Evolutionary conservation across 768 basidiomycete genomes (phyloP).

Genomic region (Crepidotus variabilis): DNA sequence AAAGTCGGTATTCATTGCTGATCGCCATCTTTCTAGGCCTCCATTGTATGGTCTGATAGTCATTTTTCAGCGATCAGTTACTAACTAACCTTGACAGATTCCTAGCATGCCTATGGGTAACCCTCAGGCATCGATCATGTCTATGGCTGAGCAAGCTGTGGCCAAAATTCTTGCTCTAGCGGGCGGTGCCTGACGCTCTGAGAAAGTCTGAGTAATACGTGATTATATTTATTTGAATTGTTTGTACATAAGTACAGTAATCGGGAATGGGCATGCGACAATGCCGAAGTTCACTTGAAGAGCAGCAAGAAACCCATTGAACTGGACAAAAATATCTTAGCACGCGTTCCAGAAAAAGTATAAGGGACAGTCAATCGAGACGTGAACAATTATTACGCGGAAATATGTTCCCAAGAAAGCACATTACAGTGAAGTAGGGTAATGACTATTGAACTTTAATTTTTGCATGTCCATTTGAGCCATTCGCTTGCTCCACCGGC

Average conservation of each 20-base stretch:
- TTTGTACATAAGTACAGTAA: too few relatives aligned
- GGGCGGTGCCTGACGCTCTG: slow-evolving; percentile 38
- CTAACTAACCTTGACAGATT: slow-evolving; percentile 24
- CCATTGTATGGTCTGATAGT: slow-evolving; percentile 24
- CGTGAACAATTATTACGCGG: too few relatives aligned
- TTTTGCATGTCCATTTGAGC: slow-evolving; percentile 11
- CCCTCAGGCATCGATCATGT: slow-evolving; percentile 54
- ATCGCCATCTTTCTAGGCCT: slow-evolving; percentile 22
- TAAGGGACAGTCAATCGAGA: too few relatives aligned
- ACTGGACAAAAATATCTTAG: too few relatives aligned
- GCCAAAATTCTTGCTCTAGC: slow-evolving; percentile 51
- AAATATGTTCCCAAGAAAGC: too few relatives aligned
- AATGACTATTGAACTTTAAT: slow-evolving; percentile 12
- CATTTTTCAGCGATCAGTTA: not conserved
- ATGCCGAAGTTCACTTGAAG: too few relatives aligned
- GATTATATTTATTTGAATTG: too few relatives aligned
- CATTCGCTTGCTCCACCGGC: slow-evolving; percentile 4
- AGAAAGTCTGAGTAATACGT: not conserved
- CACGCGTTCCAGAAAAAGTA: too few relatives aligned
- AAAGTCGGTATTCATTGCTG: slow-evolving; percentile 1
- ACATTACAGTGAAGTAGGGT: not conserved
- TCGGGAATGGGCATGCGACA: too few relatives aligned
- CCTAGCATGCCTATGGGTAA: slow-evolving; percentile 56
- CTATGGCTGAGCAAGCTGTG: slow-evolving; percentile 53
- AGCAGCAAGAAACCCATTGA: too few relatives aligned